Percentiles rank a stretch among this genome's conserved stretches.
These are phyloP conservation scores for Austroboletus eburneus DNA, from an alignment of 768 basidiomycete genomes.

Conservation along the genomic window DNA sequence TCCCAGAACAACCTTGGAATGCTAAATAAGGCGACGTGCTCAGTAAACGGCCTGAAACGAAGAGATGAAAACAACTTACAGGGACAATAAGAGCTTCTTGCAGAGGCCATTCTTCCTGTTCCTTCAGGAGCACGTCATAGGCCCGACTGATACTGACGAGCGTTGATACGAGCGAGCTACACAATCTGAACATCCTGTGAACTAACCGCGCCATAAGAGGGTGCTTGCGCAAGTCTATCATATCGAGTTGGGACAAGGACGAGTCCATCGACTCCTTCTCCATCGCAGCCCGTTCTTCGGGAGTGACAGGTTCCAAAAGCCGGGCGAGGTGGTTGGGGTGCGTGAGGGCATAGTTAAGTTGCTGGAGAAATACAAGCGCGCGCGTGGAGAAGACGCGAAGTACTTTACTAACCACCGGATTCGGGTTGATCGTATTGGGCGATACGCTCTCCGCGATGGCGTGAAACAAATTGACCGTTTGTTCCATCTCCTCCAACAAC, in stretches of 20 bases:
- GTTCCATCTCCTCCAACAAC: conserved; percentile 78
- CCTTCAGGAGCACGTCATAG: conserved; percentile 59
- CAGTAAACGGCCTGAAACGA: neutral
- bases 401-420: conserved; percentile 55
- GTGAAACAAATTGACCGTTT: conserved; percentile 72
- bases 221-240: conserved; percentile 60
- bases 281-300: conserved; percentile 65
- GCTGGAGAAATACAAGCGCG: conserved; percentile 73
- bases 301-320: conserved; percentile 72
- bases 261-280: conserved; percentile 52
- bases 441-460: conserved; percentile 55
- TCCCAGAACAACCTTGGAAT: conserved; percentile 77
- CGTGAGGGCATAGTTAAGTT: conserved; percentile 84
- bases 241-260: conserved; percentile 38
- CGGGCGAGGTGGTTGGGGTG: conserved; percentile 88
- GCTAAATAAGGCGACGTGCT: conserved; percentile 41
- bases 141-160: conserved; percentile 68
- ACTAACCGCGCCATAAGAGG: conserved; percentile 71
- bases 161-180: conserved; percentile 64
- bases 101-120: conserved; percentile 69
- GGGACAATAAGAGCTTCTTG: conserved; percentile 68
- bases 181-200: conserved; percentile 66
- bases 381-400: conserved; percentile 65
- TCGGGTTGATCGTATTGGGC: conserved; percentile 13
- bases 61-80: conserved; percentile 39